These are phyloP conservation scores for Pythium vanterpoolii DNA, from an alignment of 352 stramenopile species.

Conservation along the genomic window DNA sequence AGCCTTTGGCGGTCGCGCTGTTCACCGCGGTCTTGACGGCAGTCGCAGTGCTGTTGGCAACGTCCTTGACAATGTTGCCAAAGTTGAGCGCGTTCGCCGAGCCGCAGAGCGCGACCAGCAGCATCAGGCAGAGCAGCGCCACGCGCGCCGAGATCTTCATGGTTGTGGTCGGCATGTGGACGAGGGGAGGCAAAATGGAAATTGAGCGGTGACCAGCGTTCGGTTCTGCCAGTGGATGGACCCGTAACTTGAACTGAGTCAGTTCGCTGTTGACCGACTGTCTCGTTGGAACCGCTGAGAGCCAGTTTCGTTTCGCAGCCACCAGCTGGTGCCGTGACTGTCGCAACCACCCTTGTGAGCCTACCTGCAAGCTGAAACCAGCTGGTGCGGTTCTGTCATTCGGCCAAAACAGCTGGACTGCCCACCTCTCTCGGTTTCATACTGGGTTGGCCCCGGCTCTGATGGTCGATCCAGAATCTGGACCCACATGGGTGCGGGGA, in stretches of 20 bases:
- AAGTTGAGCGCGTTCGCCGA: neutral
- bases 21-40: slow-evolving; percentile 9
- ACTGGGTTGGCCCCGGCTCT: too few relatives aligned
- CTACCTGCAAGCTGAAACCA: neutral
- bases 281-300: neutral
- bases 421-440: too few relatives aligned
- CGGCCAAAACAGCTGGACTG: neutral
- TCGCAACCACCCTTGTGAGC: neutral
- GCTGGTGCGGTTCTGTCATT: neutral
- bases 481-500: too few relatives aligned
- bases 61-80: slow-evolving; percentile 6
- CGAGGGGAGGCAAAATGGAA: too few relatives aligned
- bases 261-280: neutral
- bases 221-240: too few relatives aligned
- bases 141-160: slow-evolving; percentile 4
- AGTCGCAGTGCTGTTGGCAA: slow-evolving; percentile 1
- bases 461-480: too few relatives aligned
- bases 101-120: slow-evolving; percentile 7
- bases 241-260: too few relatives aligned
- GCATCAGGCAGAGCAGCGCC: slow-evolving; percentile 8
- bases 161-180: too few relatives aligned
- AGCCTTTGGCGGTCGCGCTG: neutral
- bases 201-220: too few relatives aligned
- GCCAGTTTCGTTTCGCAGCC: slow-evolving; percentile 2
- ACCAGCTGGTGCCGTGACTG: neutral